Percentiles rank a stretch among this genome's conserved stretches.
Evolutionary conservation across 805 yeast genomes (phyloP).

Genomic region (Candida maesae): DNA sequence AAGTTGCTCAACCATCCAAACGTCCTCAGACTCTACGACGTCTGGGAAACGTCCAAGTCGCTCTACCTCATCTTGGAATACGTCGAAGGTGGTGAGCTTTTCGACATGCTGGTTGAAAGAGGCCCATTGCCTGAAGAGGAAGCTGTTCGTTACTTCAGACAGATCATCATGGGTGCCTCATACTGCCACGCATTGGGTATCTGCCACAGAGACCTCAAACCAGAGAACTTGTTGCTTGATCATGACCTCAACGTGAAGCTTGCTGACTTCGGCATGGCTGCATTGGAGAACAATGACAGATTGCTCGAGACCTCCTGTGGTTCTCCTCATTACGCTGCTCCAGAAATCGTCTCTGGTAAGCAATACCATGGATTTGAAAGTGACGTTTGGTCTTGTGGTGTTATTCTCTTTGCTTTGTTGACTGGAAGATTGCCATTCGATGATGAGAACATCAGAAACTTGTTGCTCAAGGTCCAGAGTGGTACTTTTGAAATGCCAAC

Average conservation of each 20-base stretch:
- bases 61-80: conserved; percentile 75
- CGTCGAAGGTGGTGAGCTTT: conserved; percentile 86
- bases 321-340: conserved; percentile 86
- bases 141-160: conserved; percentile 74
- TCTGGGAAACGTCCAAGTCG: conserved; percentile 95
- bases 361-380: conserved; percentile 81
- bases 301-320: conserved; percentile 80
- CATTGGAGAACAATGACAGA: conserved; percentile 67
- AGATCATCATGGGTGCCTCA: conserved; percentile 72
- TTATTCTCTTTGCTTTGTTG: conserved; percentile 69
- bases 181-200: conserved; percentile 80
- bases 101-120: conserved; percentile 63
- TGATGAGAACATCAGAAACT: conserved; percentile 70
- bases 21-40: conserved; percentile 90
- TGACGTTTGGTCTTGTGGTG: conserved; percentile 89
- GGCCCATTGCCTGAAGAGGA: conserved; percentile 71
- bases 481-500: conserved; percentile 73
- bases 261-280: conserved; percentile 91
- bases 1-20: conserved; percentile 91
- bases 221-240: conserved; percentile 73
- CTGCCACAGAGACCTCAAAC: conserved; percentile 79
- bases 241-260: conserved; percentile 64
- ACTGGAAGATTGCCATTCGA: conserved; percentile 84
- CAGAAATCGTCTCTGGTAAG: conserved; percentile 77
- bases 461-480: conserved; percentile 70